Conservation (phyloP, 768 basidiomycete genomes). For the Solioccasus polychromus region DNA sequence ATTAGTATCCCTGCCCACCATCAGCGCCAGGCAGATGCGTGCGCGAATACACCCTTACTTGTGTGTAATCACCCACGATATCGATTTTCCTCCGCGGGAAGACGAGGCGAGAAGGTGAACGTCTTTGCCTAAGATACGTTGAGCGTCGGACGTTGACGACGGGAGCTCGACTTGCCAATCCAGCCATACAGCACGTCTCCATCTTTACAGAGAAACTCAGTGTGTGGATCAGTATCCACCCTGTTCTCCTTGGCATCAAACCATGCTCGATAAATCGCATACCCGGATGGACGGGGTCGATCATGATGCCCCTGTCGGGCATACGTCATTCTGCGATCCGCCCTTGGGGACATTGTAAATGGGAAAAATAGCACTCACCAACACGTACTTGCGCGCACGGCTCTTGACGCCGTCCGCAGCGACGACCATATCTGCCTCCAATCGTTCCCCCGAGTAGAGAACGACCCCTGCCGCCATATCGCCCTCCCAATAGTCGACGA, state of each 20-base stretch:
- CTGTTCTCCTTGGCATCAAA: conserved; percentile 24
- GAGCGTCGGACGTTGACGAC: background rate
- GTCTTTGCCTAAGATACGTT: conserved; percentile 8
- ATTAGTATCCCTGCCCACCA: conserved; percentile 16
- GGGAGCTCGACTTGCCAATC: conserved; percentile 12
- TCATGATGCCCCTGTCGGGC: conserved; percentile 23
- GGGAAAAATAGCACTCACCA: conserved; percentile 10
- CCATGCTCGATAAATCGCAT: conserved; percentile 29
- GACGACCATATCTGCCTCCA: conserved; percentile 26
- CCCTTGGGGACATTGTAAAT: background rate
- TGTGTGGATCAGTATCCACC: conserved; percentile 21
- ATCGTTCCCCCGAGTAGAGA: conserved; percentile 11
- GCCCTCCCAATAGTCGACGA: conserved; percentile 21
- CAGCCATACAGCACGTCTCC: conserved; percentile 24
- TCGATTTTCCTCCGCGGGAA: conserved; percentile 6
- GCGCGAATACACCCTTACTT: conserved; percentile 7
- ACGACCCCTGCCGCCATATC: conserved; percentile 13
- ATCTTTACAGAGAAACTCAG: conserved; percentile 15
- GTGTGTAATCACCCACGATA: conserved; percentile 24
- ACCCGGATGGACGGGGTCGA: conserved; percentile 25
- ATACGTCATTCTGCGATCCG: background rate
- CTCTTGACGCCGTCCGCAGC: conserved; percentile 29
- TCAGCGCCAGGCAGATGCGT: background rate
- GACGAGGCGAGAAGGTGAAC: conserved; percentile 23
- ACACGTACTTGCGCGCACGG: conserved; percentile 18